Evolutionary conservation across 2,329 filamentous ascomycete species (phyloP), one percentile per base, ranked within the genome.

Genomic region (Exserohilum rostratum): DNA sequence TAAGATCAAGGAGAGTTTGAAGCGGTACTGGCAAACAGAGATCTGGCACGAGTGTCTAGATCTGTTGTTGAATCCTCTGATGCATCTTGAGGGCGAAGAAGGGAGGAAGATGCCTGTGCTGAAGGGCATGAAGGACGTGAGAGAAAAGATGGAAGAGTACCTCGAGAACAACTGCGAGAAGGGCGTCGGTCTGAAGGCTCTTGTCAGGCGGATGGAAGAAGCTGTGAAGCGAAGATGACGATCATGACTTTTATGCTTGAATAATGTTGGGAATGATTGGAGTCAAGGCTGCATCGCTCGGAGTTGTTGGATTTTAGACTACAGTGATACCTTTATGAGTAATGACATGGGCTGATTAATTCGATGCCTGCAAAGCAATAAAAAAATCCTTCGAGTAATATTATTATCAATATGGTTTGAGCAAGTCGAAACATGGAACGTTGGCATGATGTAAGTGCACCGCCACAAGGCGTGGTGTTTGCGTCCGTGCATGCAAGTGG

Each of bases 21-120:
- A 99, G 80, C 79, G 95, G 39, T 99, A 99, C 77, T 99, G 95
- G 95, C 93, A 98, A 80, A 89, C 87, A 44, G 92, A 96, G 45
- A 85, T 98, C 39, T 99, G 95, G 95, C 77, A 72, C 2, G 87
- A 90, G 56, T 87, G 89, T 43, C 96, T 99, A 73, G 89, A 93
- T 61, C 67, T 98, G 54, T 77, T 98, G 61, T 80, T 99, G 38
- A 99, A 99, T 74, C 93, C 93, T 0, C 82, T 84, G 2, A 82
- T 81, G 53, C 86, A 87, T 75, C 75, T 85, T n/a, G 83, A 83
- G 9, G 78, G 71, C 1, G 92, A 93, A 74, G 86, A 87, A 25
- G 85, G 81, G 1, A 76, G 73, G n/a, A 83, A 77, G 62, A 82
- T 97, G 83, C 93, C 93, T 0, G 83, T 93, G 4, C 73, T 90